Evolutionary conservation across 441 rosid species (phyloP).

Genomic region (Omphalea diandra): DNA sequence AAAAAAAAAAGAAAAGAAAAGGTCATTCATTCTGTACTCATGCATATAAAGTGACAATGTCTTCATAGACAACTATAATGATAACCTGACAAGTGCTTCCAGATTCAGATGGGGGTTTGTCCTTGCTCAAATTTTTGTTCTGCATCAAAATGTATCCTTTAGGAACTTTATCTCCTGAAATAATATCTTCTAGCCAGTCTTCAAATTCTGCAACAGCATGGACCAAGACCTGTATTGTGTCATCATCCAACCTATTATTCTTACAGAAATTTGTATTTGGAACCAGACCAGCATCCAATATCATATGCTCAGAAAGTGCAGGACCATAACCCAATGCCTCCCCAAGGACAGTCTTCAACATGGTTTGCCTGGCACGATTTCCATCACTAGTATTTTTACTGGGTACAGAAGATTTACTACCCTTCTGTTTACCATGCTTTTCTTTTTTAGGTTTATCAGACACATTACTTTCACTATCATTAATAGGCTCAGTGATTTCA

Average conservation of each 20-base stretch:
- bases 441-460: conserved; percentile 39
- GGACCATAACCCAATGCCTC: conserved; percentile 97
- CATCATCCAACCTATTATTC: conserved; percentile 57
- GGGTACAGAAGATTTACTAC: conserved; percentile 47
- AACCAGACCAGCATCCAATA: conserved; percentile 76
- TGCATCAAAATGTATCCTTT: conserved; percentile 95
- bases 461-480: conserved; percentile 36
- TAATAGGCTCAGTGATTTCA: conserved; percentile 37
- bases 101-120: conserved; percentile 34
- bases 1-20: no score
- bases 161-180: conserved; percentile 76
- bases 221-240: conserved; percentile 47
- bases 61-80: conserved; percentile 15
- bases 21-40: conserved; percentile 7
- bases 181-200: conserved; percentile 90
- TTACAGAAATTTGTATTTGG: conserved; percentile 65
- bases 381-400: conserved; percentile 47
- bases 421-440: conserved; percentile 53
- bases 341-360: conserved; percentile 83
- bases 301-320: conserved; percentile 92
- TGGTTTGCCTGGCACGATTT: conserved; percentile 55
- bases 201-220: conserved; percentile 74
- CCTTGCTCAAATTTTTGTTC: conserved; percentile 49
- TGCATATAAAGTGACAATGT: neutral
- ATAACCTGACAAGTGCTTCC: conserved; percentile 61